Base-by-base conservation (phyloP, 805 yeast genomes). In the Candida ponderosae region DNA sequence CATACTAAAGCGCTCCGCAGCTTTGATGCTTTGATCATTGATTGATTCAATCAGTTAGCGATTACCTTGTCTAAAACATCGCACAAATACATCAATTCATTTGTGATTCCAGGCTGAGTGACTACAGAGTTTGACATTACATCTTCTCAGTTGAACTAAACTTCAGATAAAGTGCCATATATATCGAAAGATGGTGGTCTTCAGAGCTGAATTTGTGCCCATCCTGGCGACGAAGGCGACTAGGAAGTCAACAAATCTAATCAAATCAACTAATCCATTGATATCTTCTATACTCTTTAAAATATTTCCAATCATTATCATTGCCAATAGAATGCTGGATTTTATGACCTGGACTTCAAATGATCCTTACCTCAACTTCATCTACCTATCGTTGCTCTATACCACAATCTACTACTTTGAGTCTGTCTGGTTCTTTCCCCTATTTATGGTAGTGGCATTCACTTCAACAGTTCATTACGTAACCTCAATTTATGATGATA, bases 321-420 rank as follows among this genome's bases (percentile, higher is more conserved):
- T 70, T 23, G 51, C 63, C 18, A 74, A 70, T 47, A 54, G 57
- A 34, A 46, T 59, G 11, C 49, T 70, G 20, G 74, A 67, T 42
- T 51, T 66, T 14, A 44, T 67, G 30, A 66, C 74, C 1, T 70
- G 76, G 76, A 66, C 73, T 1, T 62, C 65, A 37, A 67, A 62
- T 8, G 74, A 70, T 37, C 50, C 66, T 4, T 65, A 63, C 5
- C 34, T 44, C 39, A 69, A 68, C 41, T 58, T 69, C 26, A 43
- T 70, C 6, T 38, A 66, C n/a, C 57, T 68, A 36, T 60, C 59
- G 7, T 35, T 48, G 7, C 60, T 61, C 39, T 56, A 68, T 11
- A 50, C 60, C 6, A 28, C 61, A 1, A 61, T 67, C n/a, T 50
- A 63, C 50, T 65, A 68, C 44, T 68, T 73, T 69, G 38, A 53